Evolutionary conservation across 1,284 basidiomycete genomes (phyloP), one percentile per base, ranked within the genome.

Genomic region (Puccinia hordei): DNA sequence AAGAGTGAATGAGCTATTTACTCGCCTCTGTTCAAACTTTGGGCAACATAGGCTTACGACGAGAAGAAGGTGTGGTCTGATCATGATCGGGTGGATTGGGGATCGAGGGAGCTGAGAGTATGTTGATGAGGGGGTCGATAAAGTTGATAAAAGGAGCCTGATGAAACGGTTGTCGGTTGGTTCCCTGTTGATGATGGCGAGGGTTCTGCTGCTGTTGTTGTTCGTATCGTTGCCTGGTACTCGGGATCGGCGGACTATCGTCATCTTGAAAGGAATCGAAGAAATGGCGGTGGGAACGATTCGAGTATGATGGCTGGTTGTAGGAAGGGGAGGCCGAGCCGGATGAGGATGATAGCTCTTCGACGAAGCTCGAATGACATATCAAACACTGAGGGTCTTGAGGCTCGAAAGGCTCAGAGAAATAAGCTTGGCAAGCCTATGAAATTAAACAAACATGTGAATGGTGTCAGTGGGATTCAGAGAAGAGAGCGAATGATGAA

Each of bases 341-440:
- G 10, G 38, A 22, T 13, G 57, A 17, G 17, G 46, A 5, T 15
- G 33, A 27, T 38, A 80, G 4, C n/a, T 80, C 77, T 73, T 80
- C 77, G 6, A 80, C 77, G 72, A 80, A 80, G 55, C 68, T 80
- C 24, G 68, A 72, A 33, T 72, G 57, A 44, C 77, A 80, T 46
- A 33, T 51, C 8, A 46, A 19, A 44, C 77, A 80, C 24, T 73
- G 68, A 38, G 77, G 77, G n/a, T 80, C 77, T 19, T 69, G 69
- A n/a, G 63, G 33, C 9, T 65, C 41, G 59, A 65, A n/a, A 13
- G 77, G 77, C 30, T 49, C 53, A 53, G 38, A n/a, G 46, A 71
- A 71, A 38, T 51, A 51, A 51, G 13, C 10, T 44, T 71, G n/a
- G 46, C 68, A 71, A 51, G 46, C 68, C 68, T 71, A 68, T 2